Evolutionary conservation across 768 basidiomycete genomes (phyloP), one percentile per base, ranked within the genome.

Genomic region (Leccinum uliginosum): DNA sequence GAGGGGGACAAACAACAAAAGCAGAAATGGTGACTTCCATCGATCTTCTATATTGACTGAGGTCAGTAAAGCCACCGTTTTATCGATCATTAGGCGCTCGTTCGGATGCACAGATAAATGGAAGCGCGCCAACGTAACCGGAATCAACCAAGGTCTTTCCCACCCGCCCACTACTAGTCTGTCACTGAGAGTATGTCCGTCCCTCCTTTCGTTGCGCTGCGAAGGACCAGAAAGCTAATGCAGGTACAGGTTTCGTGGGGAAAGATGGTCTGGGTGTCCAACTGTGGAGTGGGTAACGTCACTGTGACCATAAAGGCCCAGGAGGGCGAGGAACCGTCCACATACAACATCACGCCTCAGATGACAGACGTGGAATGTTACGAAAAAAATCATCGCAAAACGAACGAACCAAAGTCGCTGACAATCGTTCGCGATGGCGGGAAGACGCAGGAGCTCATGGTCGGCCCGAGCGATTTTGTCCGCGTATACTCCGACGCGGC

Each of bases 211-310:
- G 19, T 4, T n/a, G 10, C 23, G 1, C 19, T 12, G 5, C 17
- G 12, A 17, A 15, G 1, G 3, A 38, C 17, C 9, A 24, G 11
- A 14, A 46, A 9, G 6, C 34, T 60, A 4, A 51, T 6, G 26
- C 47, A 48, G 3, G 43, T 23, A 29, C 3, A 23, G 17, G 12
- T 17, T 6, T 35, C 3, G 21, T 10, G 21, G 24, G 35, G 17
- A n/a, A 48, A 27, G 10, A 64, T 61, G 62, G 59, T 63, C 27
- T 65, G 62, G 62, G 51, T 64, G 4, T 61, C 62, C 26, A 64
- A 62, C 11, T 60, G 55, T 7, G 19, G 26, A 3, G 9, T 2
- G 17, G 15, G 23, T 15, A 11, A 17, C 17, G 45, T 62, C 24
- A 4, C 48, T 10, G 15, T 64, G 15, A 9, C 51, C 11, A 19